Base-by-base conservation (phyloP, 1,139 yeast genomes). In the Candida freyschussii region DNA sequence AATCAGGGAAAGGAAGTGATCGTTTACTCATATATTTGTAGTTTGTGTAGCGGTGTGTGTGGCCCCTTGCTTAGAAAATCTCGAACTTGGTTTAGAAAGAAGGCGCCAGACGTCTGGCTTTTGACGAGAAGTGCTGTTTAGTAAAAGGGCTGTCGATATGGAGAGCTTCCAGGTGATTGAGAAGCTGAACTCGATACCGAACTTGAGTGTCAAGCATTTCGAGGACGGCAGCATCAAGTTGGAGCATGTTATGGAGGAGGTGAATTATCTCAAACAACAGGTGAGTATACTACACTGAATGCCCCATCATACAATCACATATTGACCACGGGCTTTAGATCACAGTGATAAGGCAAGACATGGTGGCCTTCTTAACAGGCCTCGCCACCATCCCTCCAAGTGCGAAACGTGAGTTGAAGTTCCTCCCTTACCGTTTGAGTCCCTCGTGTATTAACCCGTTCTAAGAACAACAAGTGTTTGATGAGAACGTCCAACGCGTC, bases 151-250 rank as follows among this genome's bases (percentile, higher is more conserved):
- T n/a, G n/a, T n/a, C n/a, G 27, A n/a, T 10, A 45, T 48, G 45
- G 52, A 50, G 34, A 37, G 47, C 8, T 47, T 48, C 26, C 43
- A 53, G 5, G 45, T 50, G 1, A 33, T 45, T 10, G 60, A 57
- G 33, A 41, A 52, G 25, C 50, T 63, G 10, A 43, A 44, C 36
- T 50, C 63, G 1, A 52, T 56, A 11, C 56, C 52, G 11, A 56
- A 55, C 13, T 43, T 50, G 7, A 24, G 35, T 5, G 34, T 43
- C 4, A 34, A 37, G 24, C 48, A 47, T 29, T 50, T 63, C 13
- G 64, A 60, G 30, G 46, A 53, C 4, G 65, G 66, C 5, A 57
- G 52, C 6, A 44, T 60, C 23, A 54, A 56, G 16, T 39, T 59
- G 13, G 54, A 47, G 14, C 50, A 55, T 7, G 40, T 61, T 3